phyloP scores from a whole-genome alignment of 805 yeast species.

The Millerozyma acaciae region DNA sequence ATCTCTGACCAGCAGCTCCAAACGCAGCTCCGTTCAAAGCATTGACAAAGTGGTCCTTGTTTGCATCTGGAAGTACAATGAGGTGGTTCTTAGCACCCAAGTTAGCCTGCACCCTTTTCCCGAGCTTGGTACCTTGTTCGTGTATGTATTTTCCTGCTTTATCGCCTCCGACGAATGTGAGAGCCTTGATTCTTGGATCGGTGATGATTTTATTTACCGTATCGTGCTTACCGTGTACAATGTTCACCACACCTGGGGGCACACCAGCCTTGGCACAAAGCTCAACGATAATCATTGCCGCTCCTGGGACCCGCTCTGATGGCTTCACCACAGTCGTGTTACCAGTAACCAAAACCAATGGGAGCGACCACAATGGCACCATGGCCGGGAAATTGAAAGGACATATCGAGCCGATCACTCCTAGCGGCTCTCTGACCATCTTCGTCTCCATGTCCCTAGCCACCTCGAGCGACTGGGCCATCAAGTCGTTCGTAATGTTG shows the following conservation, averaged over 20 bases:
- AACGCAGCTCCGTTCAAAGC: slow-evolving; percentile 73
- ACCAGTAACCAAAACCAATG: slow-evolving; percentile 63
- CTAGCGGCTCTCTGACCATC: slow-evolving; percentile 71
- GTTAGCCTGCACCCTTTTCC: slow-evolving; percentile 74
- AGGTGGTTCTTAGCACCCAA: slow-evolving; percentile 80
- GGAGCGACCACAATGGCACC: slow-evolving; percentile 71
- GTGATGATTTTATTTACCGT: slow-evolving; percentile 68
- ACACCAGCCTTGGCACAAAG: slow-evolving; percentile 69
- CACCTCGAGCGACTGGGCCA: slow-evolving; percentile 63
- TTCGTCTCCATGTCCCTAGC: slow-evolving; percentile 73
- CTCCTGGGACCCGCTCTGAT: slow-evolving; percentile 77
- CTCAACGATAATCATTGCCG: slow-evolving; percentile 70
- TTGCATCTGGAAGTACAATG: slow-evolving; percentile 69
- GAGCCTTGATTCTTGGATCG: slow-evolving; percentile 72
- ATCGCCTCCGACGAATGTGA: slow-evolving; percentile 78
- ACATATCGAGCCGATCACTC: slow-evolving; percentile 72
- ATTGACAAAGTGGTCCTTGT: slow-evolving; percentile 57
- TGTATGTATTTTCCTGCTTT: slow-evolving; percentile 74
- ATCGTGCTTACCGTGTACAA: slow-evolving; percentile 69
- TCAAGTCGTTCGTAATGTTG: slow-evolving; percentile 58
- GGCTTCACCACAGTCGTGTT: slow-evolving; percentile 63
- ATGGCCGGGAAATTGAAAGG: slow-evolving; percentile 85
- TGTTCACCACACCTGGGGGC: slow-evolving; percentile 69
- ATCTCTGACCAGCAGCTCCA: slow-evolving; percentile 83
- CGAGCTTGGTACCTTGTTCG: slow-evolving; percentile 59